Evolutionary conservation across 2,329 filamentous ascomycete species (phyloP).

Genomic region (Fusarium nanum): DNA sequence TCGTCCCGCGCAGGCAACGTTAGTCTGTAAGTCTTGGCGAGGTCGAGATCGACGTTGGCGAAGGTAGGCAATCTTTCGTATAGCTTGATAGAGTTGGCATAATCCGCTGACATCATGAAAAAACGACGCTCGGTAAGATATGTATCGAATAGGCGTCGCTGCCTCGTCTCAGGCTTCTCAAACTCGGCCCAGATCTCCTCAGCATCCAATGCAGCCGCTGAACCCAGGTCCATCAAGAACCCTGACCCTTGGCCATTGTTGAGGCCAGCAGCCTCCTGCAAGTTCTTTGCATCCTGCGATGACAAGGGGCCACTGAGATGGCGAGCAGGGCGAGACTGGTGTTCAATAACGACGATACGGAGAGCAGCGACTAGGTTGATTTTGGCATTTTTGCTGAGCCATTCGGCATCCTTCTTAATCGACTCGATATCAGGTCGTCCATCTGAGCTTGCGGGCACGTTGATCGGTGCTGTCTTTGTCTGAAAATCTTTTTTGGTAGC

Average conservation of each 20-base stretch:
- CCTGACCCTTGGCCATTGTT: conserved; percentile 69
- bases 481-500: conserved; percentile 79
- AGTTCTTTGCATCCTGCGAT: conserved; percentile 79
- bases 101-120: conserved; percentile 73
- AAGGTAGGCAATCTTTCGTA: conserved; percentile 55
- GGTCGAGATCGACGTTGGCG: conserved; percentile 41
- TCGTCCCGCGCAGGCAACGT: conserved; percentile 49
- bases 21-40: conserved; percentile 50
- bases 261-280: conserved; percentile 78
- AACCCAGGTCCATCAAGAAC: conserved; percentile 65
- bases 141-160: conserved; percentile 74
- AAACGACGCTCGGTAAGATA: conserved; percentile 79
- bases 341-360: conserved; percentile 83
- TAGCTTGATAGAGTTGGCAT: conserved; percentile 61
- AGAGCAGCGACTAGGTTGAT: conserved; percentile 87
- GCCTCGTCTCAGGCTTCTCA: conserved; percentile 70
- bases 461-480: conserved; percentile 86
- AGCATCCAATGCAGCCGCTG: conserved; percentile 61
- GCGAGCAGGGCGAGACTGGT: conserved; percentile 80
- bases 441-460: conserved; percentile 76
- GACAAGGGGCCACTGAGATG: conserved; percentile 79
- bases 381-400: conserved; percentile 81
- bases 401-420: conserved; percentile 86
- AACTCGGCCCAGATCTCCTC: conserved; percentile 69
- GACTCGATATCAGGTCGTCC: conserved; percentile 78